Evolutionary conservation across 148 eudicot species (phyloP), one percentile per base, ranked within the genome.

Genomic region (Chenopodium suecicum): DNA sequence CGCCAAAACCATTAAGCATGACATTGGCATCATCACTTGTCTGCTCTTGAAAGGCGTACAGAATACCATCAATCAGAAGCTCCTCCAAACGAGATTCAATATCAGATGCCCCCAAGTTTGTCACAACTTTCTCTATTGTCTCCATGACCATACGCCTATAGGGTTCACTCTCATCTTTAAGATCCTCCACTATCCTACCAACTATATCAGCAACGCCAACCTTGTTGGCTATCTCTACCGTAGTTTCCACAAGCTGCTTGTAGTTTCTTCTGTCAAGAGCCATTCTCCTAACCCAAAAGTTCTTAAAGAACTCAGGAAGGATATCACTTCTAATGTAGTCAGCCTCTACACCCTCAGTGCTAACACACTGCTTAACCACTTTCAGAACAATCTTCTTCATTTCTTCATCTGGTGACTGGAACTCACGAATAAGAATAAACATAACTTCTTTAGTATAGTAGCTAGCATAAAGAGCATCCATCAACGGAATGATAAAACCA

Each of bases 101-200:
- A 77, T 95, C 98, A 56, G 98, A 93, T 60, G 98, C 95, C 58
- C 98, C 98, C 88, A 95, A 70, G 85, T 93, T 94, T 2, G 93
- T 86, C 60, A 95, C 98, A 75, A 95, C 98, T 80, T 95, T 95
- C 89, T 95, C 98, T 62, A 95, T 95, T 0, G 98, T 95, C 86
- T 95, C 98, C 98, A 95, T 95, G 70, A 95, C 98, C 98, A 95
- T 95, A 81, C 98, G 90, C 72, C 98, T 88, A 76, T 93, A 95
- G 17, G 98, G 98, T 79, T 95, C 98, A 86, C 98, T 95, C 86
- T 95, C 98, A 79, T 95, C 98, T 82, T 95, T 95, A 64, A 95
- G 93, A 87, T 95, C 98, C 87, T 93, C 98, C 63, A 93, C 98
- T 54, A 93, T 84, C 80, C 98, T 90, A 20, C 97, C 98, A 16